Conservation (phyloP, 2,329 filamentous ascomycete species). For the Coniosporium uncinatum region DNA sequence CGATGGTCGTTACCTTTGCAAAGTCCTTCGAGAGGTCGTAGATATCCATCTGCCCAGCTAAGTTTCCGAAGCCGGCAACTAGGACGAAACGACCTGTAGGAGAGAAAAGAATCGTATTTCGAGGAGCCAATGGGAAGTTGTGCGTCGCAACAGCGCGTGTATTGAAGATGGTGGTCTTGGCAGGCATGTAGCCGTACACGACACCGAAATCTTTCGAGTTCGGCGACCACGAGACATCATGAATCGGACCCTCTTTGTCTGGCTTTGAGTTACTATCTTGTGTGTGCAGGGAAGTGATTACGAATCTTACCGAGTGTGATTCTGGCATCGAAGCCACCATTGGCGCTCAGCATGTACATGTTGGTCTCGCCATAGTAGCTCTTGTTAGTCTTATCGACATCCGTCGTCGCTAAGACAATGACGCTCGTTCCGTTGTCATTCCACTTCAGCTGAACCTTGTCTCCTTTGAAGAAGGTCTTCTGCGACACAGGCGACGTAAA, state of each 20-base stretch:
- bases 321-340: slow-evolving; percentile 87
- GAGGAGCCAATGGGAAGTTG: slow-evolving; percentile 79
- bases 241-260: slow-evolving; percentile 97
- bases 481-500: slow-evolving; percentile 83
- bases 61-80: slow-evolving; percentile 94
- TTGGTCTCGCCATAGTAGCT: slow-evolving; percentile 99
- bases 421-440: slow-evolving; percentile 87
- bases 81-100: slow-evolving; percentile 90
- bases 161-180: slow-evolving; percentile 98
- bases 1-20: slow-evolving; percentile 86
- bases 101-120: slow-evolving; percentile 95
- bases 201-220: slow-evolving; percentile 98
- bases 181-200: slow-evolving; percentile 98
- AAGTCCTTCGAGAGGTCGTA: slow-evolving; percentile 96
- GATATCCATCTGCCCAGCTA: slow-evolving; percentile 96
- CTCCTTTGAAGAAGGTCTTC: slow-evolving; percentile 99
- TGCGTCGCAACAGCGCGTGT: slow-evolving; percentile 77
- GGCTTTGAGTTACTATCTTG: slow-evolving; percentile 3
- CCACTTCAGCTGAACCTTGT: slow-evolving; percentile 99
- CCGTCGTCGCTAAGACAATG: slow-evolving; percentile 93
- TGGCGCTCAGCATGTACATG: slow-evolving; percentile 89
- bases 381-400: slow-evolving; percentile 97
- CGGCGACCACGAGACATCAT: slow-evolving; percentile 97
- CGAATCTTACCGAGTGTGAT: slow-evolving; percentile 66
- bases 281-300: background rate